A percentile compares a stretch with the other conserved stretches of the same genome.
Evolutionary conservation across 257 asterid species (phyloP).

Genomic region (Ilex asprella): DNA sequence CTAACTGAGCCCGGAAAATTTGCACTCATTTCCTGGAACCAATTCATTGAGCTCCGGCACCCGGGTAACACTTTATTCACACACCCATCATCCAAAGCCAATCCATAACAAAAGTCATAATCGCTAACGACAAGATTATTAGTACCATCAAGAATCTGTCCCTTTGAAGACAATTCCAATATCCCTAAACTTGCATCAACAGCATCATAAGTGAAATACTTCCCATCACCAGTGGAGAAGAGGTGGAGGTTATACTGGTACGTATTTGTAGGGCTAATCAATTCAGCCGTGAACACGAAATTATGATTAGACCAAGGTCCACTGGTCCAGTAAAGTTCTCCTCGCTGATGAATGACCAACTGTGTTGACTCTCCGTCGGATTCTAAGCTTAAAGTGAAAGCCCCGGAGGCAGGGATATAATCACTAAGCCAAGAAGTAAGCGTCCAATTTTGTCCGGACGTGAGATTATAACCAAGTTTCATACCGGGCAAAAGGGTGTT

Average conservation of each 20-base stretch:
- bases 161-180: constrained; percentile 9
- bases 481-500: constrained; percentile 49
- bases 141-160: constrained; percentile 3
- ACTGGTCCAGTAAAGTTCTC: constrained; percentile 20
- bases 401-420: constrained; percentile 28
- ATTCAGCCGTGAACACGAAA: neutral
- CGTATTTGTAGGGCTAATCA: neutral
- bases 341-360: constrained; percentile 25
- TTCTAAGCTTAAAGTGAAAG: constrained; percentile 36
- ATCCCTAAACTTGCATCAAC: neutral
- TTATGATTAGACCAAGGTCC: constrained; percentile 14
- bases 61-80: constrained; percentile 8
- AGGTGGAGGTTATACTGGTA: constrained; percentile 1
- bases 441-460: constrained; percentile 29
- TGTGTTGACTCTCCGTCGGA: constrained; percentile 18
- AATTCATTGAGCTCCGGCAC: constrained; percentile 12
- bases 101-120: constrained; percentile 18
- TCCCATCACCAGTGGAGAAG: neutral
- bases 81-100: constrained; percentile 16
- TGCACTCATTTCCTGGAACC: constrained; percentile 9
- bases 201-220: constrained; percentile 10
- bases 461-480: constrained; percentile 40
- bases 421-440: constrained; percentile 42
- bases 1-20: neutral
- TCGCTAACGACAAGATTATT: neutral